Base-by-base conservation (phyloP, 2,329 filamentous ascomycete species). In the Colletotrichum noveboracense region DNA sequence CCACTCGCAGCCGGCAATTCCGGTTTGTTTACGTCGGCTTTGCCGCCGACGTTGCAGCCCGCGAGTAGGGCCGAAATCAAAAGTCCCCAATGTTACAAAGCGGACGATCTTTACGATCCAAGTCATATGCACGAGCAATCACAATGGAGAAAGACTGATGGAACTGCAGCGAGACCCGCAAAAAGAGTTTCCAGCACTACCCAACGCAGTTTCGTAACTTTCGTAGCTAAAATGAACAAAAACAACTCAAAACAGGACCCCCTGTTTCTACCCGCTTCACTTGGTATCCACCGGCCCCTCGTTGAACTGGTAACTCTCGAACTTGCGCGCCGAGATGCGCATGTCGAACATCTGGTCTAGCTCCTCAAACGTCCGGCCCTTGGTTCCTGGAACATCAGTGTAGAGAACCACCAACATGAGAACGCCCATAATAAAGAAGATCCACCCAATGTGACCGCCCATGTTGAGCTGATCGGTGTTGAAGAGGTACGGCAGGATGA, bases 361-460 rank as follows among this genome's bases (percentile, higher is more conserved):
- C 68, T 84, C 81, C 5, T 82, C 81, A n/a, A 80, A 82, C 0
- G 82, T 82, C 26, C 78, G 77, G 55, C 79, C 79, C 8, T 78
- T 77, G 14, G 80, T 83, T 26, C 83, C 82, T 0, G 82, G 80
- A 2, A 84, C 72, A 3, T 82, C 76, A 28, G 80, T 82, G 74
- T 81, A 83, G 52, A 80, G 79, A 60, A 79, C 80, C 1, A 80
- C 43, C 5, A 79, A 56, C 74, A 76, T 80, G 21, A 83, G 28
- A 7, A 82, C 71, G 38, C 79, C 77, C 18, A 83, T 78, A 1
- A 80, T 84, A 1, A 82, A 82, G 74, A 86, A 88, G 5, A 87
- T 79, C 64, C 87, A 88, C 0, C 81, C 82, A 5, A 85, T 85
- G 77, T 87, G 87, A 1, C 83, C 85, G 7, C 84, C 84, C 1